Evolutionary conservation across 176 grass and related monocot genomes (phyloP), one percentile per base, ranked within the genome.

Genomic region (Melocanna baccifera): DNA sequence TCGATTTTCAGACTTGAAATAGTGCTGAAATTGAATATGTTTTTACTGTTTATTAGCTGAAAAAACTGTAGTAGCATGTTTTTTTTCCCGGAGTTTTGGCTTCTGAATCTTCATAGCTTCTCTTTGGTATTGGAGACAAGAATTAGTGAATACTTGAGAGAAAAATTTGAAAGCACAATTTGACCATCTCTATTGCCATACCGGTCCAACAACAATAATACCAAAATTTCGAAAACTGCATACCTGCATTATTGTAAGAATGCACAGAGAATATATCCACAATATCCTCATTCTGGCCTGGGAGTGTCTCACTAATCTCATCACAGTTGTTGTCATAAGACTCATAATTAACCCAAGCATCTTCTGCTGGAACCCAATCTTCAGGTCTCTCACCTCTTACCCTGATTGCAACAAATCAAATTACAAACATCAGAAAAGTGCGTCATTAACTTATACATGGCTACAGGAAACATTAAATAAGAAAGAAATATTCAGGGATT

Each of bases 331-430:
- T 73, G 40, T 51, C 65, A 20, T 71, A 57, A 57, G 45, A 46
- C 1, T 46, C 1, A 2, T 12, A 66, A 71, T 94, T 9, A 26
- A 63, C 52, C 36, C 20, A 57, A 30, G 67, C 50, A 73, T 78
- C 68, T 71, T 80, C 85, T 77, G 76, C 46, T 52, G 95, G 95
- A 86, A 93, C 92, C 95, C 92, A 97, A 57, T 97, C 95, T 86
- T 94, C 92, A 83, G 95, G 95, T 62, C 92, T 94, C n/a, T 93
- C 87, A 63, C 82, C 61, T 87, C 87, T 89, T 77, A 22, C 12
- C 26, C 95, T 94, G 78, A 85, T 88, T 75, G n/a, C 43, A 75
- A 39, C 22, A 90, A 26, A 87, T 78, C 63, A 81, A 73, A 78
- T 29, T 3, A 62, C 14, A 34, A 77, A 53, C 34, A 71, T 88